Percentiles rank a stretch among this genome's conserved stretches.
Conservation (phyloP, 306 rosid species). For the Rubus parviflorus region DNA sequence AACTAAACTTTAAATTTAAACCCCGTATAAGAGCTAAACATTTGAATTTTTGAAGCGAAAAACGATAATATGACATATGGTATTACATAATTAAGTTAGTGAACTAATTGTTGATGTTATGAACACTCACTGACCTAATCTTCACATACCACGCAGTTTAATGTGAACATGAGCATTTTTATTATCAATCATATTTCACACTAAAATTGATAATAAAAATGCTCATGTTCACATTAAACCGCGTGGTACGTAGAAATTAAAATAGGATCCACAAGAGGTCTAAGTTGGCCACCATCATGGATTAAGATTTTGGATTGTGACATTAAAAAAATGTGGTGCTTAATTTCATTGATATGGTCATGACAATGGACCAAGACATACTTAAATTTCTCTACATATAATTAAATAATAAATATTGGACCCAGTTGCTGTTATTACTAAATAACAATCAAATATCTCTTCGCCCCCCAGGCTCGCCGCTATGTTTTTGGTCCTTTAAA, state of each 20-base stretch:
- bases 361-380: constrained; percentile 1
- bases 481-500: background rate
- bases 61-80: too few species aligned
- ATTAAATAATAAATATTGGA: background rate
- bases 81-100: too few species aligned
- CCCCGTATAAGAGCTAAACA: too few species aligned
- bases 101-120: too few species aligned
- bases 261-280: background rate
- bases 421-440: background rate
- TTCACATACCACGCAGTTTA: background rate
- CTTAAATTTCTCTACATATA: background rate
- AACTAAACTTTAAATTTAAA: too few species aligned
- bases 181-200: background rate
- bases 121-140: too few species aligned
- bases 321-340: background rate
- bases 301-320: background rate
- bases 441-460: background rate
- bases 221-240: background rate
- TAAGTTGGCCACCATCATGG: background rate
- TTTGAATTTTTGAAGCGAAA: too few species aligned
- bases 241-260: background rate
- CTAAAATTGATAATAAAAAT: background rate
- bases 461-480: too few species aligned
- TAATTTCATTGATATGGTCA: constrained; percentile 4
- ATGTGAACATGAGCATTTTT: background rate